Base-by-base conservation (phyloP, 768 basidiomycete genomes). In the Fomitopsis pulvina region DNA sequence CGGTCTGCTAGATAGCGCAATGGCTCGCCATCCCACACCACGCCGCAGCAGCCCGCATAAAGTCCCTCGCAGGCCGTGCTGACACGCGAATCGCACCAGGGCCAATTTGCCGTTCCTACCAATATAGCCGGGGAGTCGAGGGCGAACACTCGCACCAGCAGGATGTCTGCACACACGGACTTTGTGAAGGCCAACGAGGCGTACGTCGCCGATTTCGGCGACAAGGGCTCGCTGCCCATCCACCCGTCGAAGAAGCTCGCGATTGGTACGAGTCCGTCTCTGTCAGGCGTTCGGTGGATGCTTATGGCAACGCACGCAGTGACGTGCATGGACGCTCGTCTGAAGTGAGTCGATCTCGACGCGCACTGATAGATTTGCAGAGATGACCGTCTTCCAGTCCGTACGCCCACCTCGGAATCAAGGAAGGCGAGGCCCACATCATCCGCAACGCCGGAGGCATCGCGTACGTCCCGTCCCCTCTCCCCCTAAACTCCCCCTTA, bases 271-370 rank as follows among this genome's bases (percentile, higher is more conserved):
- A 57, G 41, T 44, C 8, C 16, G 28, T 21, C 29, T 30, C n/a
- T 21, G 37, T 42, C 14, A 12, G 18, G 29, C 14, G 48, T 12
- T 21, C 18, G 11, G 29, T 27, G 24, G 18, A 30, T 21, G 25
- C 14, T 2, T 26, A 38, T 1, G 11, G 27, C 22, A 29, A 37
- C 18, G 6, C 42, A 1, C 20, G 4, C 52, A 81, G 78, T 82
- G 25, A 82, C 81, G 18, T 85, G 83, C 68, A 88, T 86, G 83
- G 85, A 86, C 62, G 81, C 83, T 44, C 79, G 85, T 46, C 69
- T 86, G 55, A 78, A 85, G 81, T 84, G 16, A 25, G 18, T 16
- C 25, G 10, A 32, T 39, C n/a, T 37, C 29, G 25, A 50, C 24
- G 8, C 10, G 37, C 20, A 14, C 14, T 51, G 21, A 29, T 25